phyloP scores from a whole-genome alignment of 495 filamentous ascomycete species.

The Hypoxylon intermedium region DNA sequence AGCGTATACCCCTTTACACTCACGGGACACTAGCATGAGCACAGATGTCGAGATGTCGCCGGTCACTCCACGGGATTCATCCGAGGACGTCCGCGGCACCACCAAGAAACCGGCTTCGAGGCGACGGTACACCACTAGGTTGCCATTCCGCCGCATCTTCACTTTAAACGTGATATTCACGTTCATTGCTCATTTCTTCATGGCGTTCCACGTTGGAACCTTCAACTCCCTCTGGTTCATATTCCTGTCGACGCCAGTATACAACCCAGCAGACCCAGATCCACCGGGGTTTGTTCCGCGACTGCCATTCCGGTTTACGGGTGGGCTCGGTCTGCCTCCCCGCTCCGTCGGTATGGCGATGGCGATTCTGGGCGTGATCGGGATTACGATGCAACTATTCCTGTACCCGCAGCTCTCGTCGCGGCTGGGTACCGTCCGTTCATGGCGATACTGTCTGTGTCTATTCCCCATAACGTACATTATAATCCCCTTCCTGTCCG shows the following conservation, averaged over 20 bases:
- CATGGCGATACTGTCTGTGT: constrained; percentile 71
- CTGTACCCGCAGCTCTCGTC: constrained; percentile 75
- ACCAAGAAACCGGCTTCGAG: constrained; percentile 12
- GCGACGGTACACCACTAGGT: constrained; percentile 47
- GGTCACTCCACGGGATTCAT: constrained; percentile 27
- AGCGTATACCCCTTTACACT: constrained; percentile 37
- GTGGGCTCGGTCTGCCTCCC: constrained; percentile 78
- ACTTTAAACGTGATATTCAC: constrained; percentile 75
- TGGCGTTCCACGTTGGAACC: constrained; percentile 79
- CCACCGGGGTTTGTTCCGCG: constrained; percentile 44
- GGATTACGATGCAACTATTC: constrained; percentile 77
- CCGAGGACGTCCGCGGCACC: constrained; percentile 2
- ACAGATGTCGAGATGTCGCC: constrained; percentile 42
- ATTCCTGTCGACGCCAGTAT: constrained; percentile 82
- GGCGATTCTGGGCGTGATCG: constrained; percentile 77
- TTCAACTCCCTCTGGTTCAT: constrained; percentile 87
- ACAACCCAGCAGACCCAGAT: constrained; percentile 53
- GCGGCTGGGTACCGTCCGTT: constrained; percentile 70
- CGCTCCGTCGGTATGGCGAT: constrained; percentile 78
- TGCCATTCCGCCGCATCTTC: constrained; percentile 79
- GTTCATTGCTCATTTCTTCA: constrained; percentile 69
- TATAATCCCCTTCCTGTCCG: constrained; percentile 73
- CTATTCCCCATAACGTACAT: constrained; percentile 79
- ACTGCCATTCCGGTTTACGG: constrained; percentile 77
- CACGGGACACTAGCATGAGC: constrained; percentile 33